Conservation (phyloP, 371 early-diverging fungal genomes). For the Mucor irregularis region DNA sequence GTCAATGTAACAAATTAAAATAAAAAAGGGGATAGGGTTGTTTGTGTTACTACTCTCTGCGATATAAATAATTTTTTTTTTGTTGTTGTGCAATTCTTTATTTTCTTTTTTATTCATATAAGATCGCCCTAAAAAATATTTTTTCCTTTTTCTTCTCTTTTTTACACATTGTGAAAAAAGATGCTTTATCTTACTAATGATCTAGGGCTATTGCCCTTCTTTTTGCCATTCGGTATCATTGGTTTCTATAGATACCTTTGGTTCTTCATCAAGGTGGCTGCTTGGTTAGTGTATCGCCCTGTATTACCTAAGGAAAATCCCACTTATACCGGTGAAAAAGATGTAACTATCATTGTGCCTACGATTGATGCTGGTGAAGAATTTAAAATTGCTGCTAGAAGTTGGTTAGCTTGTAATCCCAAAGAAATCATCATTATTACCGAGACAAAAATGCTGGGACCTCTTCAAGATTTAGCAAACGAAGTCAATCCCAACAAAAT, state of each 20-base stretch:
- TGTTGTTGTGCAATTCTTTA: too few species aligned
- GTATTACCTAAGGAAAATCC: constrained; percentile 53
- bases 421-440: constrained; percentile 65
- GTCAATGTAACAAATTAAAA: neutral
- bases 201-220: constrained; percentile 61
- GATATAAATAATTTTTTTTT: too few species aligned
- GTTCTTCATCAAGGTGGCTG: constrained; percentile 62
- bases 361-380: constrained; percentile 81
- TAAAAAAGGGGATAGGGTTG: constrained; percentile 4
- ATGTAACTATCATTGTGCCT: constrained; percentile 76
- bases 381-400: constrained; percentile 64
- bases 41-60: too few species aligned
- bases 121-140: too few species aligned
- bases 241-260: constrained; percentile 77
- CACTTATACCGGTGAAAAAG: constrained; percentile 52
- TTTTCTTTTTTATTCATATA: constrained; percentile 1
- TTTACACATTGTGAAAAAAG: neutral
- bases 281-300: constrained; percentile 58
- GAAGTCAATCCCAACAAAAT: constrained; percentile 47
- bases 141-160: constrained; percentile 6
- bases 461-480: constrained; percentile 50
- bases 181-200: constrained; percentile 80
- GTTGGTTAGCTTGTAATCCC: constrained; percentile 70
- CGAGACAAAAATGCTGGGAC: constrained; percentile 54
- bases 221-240: constrained; percentile 72